A percentile compares a stretch with the other conserved stretches of the same genome.
Conservation (phyloP, 345 rosid species). For the Dipteronia sinensis region DNA sequence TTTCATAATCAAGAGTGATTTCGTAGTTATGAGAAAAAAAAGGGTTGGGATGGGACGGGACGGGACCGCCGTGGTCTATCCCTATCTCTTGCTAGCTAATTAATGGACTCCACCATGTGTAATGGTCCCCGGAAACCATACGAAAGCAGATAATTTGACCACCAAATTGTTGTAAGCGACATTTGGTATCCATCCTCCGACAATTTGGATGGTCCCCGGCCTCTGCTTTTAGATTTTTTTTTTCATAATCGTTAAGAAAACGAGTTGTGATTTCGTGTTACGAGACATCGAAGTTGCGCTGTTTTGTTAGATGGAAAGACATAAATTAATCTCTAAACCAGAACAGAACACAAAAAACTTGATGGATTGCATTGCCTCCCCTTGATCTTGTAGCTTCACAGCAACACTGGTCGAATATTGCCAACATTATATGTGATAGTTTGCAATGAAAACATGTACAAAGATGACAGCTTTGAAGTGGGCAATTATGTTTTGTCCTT, state of each 20-base stretch:
- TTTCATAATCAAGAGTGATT: constrained; percentile 2
- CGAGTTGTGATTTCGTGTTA: background rate
- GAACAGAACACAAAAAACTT: too few relatives aligned
- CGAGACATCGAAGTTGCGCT: background rate
- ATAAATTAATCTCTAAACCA: background rate
- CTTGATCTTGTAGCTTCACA: background rate
- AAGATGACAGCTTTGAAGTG: background rate
- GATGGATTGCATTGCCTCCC: too few relatives aligned
- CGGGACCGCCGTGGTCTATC: constrained; percentile 24
- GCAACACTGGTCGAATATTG: background rate
- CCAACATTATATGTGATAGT: background rate
- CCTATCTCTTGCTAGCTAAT: constrained; percentile 29
- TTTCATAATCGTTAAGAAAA: background rate
- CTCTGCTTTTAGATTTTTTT: constrained; percentile 8
- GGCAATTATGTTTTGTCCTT: background rate
- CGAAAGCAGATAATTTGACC: constrained; percentile 26
- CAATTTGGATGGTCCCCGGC: constrained; percentile 39
- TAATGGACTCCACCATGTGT: constrained; percentile 19
- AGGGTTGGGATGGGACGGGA: constrained; percentile 15
- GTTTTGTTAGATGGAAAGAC: background rate
- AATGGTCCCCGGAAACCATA: constrained; percentile 44
- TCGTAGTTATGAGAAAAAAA: background rate
- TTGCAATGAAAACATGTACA: background rate
- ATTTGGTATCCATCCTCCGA: constrained; percentile 28
- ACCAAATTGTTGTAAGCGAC: constrained; percentile 26